These are phyloP conservation scores for Diaporthe australafricana DNA, from an alignment of 2,329 filamentous ascomycete species.

Conservation along the genomic window DNA sequence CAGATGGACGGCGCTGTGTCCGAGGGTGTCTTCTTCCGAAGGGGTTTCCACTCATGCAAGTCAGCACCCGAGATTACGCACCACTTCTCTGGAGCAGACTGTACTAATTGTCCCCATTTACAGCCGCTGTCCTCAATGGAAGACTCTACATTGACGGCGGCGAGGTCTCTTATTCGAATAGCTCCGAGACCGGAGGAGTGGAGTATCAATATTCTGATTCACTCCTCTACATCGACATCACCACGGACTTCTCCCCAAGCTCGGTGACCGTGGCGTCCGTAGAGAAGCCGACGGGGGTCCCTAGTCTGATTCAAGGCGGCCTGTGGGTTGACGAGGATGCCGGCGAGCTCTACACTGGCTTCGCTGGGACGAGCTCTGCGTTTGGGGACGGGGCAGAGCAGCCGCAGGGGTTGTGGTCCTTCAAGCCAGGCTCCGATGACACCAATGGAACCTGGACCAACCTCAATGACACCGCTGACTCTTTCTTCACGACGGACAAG, in stretches of 20 bases:
- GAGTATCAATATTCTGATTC: constrained; percentile 40
- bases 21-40: constrained; percentile 33
- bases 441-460: constrained; percentile 28
- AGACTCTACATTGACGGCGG: constrained; percentile 42
- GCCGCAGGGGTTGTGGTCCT: constrained; percentile 26
- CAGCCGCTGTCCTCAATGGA: constrained; percentile 41
- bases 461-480: constrained; percentile 9
- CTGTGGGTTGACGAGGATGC: constrained; percentile 7
- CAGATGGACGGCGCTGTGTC: constrained; percentile 26
- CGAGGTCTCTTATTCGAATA: constrained; percentile 40
- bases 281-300: background rate
- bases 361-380: background rate
- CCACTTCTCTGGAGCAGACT: background rate
- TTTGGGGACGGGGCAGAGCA: constrained; percentile 21
- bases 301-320: constrained; percentile 9
- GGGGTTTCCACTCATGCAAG: constrained; percentile 42
- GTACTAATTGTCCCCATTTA: background rate
- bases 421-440: constrained; percentile 3
- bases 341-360: constrained; percentile 21
- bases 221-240: constrained; percentile 19
- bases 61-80: background rate
- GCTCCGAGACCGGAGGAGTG: constrained; percentile 16
- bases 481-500: background rate
- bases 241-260: constrained; percentile 3
- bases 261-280: constrained; percentile 12